Base-by-base conservation (phyloP, 306 rosid genomes). In the Inga laurina region DNA sequence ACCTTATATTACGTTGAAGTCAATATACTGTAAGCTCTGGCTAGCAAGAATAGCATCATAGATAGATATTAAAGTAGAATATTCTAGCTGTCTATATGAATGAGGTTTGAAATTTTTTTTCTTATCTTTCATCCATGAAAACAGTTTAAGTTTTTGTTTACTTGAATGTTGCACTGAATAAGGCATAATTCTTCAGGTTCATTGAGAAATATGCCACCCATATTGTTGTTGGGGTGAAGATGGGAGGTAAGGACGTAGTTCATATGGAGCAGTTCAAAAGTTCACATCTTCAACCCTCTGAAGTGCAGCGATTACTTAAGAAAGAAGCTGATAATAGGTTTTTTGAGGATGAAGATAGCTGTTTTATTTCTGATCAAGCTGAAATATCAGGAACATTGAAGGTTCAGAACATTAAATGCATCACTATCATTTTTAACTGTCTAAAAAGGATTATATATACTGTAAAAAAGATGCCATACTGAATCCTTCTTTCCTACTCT, bases 161-260 rank as follows among this genome's bases (percentile, higher is more conserved):
- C 61, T 21, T 61, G 81, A 76, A 62, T 77, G 61, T 72, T 64
- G 62, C 73, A 18, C 73, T 45, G 48, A 64, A 12, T 64, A 7
- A 61, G 11, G 41, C 73, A 27, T 77, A 4, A 64, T 27, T 82
- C 77, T 81, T 70, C 88, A 92, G 93, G 88, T 90, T 92, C 85
- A 88, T 92, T 81, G 93, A 92, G 27, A 90, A 90, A 41, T 88
- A 90, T 65, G 96, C 93, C 11, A 92, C 96, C 57, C 93, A 92
- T 83, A 41, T 92, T 74, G 84, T 92, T 79, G 91, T 86, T 57
- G 93, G 96, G 79, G 92, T 87, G 81, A 88, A 86, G 86, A 92
- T 92, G 93, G 93, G 95, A 62, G 95, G 95, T 16, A 88, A 87
- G 76, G 93, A 90, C 79, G 87, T 88, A 18, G 75, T 90, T 85